phyloP scores from a whole-genome alignment of 108 stramenopile species.

The Cyclostephanos tholiformis region DNA sequence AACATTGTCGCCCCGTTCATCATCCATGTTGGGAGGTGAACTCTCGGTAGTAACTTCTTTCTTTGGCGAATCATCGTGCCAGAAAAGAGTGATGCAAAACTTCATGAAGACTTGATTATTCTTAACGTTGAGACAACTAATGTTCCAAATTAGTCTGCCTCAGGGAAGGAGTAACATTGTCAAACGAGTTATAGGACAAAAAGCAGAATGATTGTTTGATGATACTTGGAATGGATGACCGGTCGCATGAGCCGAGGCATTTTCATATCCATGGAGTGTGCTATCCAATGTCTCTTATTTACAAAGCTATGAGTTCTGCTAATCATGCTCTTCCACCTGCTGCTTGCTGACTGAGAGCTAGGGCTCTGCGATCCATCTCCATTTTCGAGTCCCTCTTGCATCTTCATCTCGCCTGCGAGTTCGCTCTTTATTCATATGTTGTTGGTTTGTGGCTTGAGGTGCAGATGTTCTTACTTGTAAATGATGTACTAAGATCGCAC shows the following conservation, averaged over 20 bases:
- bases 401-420: not conserved
- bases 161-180: not conserved
- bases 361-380: constrained; percentile 4
- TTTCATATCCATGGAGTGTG: too few relatives aligned
- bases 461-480: too few relatives aligned
- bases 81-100: constrained; percentile 57
- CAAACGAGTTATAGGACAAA: not conserved
- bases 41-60: not conserved
- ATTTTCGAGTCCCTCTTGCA: not conserved
- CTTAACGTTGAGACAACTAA: constrained; percentile 46
- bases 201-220: not conserved
- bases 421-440: too few relatives aligned
- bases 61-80: constrained; percentile 35
- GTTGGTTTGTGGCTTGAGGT: too few relatives aligned
- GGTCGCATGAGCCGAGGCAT: not conserved
- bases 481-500: too few relatives aligned
- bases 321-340: not conserved
- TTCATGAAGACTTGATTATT: constrained; percentile 43
- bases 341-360: not conserved
- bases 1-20: constrained; percentile 1
- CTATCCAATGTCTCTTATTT: not conserved
- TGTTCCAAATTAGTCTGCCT: constrained; percentile 48
- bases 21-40: too few relatives aligned
- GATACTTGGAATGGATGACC: not conserved
- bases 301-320: not conserved